These are phyloP conservation scores for Xerocomus alliaceus DNA, from an alignment of 1,284 basidiomycete genomes.

Conservation along the genomic window DNA sequence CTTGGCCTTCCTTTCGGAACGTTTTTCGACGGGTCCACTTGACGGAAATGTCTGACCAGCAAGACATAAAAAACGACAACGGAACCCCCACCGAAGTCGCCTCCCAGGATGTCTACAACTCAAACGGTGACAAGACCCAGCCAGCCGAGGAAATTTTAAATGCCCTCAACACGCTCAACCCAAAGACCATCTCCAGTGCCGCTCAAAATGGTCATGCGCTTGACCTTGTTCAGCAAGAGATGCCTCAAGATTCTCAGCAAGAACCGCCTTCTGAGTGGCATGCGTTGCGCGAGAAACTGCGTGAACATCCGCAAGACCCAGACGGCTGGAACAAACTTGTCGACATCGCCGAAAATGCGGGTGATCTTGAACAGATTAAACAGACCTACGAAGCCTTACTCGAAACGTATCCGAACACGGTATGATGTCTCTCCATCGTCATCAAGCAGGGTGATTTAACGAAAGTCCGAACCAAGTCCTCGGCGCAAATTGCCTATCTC, in stretches of 20 bases:
- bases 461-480: slow-evolving; percentile 54
- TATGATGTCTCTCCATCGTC: slow-evolving; percentile 42
- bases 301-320: slow-evolving; percentile 61
- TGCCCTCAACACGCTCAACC: slow-evolving; percentile 47
- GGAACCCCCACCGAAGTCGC: slow-evolving; percentile 39
- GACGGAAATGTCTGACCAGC: slow-evolving; percentile 46
- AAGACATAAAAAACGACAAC: slow-evolving; percentile 36
- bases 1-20: slow-evolving; percentile 30
- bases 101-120: slow-evolving; percentile 36
- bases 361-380: slow-evolving; percentile 68
- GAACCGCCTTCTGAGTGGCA: slow-evolving; percentile 57
- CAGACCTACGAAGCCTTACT: slow-evolving; percentile 72
- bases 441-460: slow-evolving; percentile 37
- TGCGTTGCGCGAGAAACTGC: slow-evolving; percentile 50
- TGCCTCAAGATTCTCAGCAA: slow-evolving; percentile 31
- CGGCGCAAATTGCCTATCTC: slow-evolving; percentile 83
- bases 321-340: slow-evolving; percentile 69
- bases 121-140: slow-evolving; percentile 44
- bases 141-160: slow-evolving; percentile 50
- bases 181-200: slow-evolving; percentile 32
- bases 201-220: slow-evolving; percentile 39
- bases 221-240: slow-evolving; percentile 31
- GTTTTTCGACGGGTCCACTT: slow-evolving; percentile 40
- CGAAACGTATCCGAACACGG: slow-evolving; percentile 71
- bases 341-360: slow-evolving; percentile 62